Conservation (phyloP, 1,284 basidiomycete genomes). For the Phlebopus sp. region DNA sequence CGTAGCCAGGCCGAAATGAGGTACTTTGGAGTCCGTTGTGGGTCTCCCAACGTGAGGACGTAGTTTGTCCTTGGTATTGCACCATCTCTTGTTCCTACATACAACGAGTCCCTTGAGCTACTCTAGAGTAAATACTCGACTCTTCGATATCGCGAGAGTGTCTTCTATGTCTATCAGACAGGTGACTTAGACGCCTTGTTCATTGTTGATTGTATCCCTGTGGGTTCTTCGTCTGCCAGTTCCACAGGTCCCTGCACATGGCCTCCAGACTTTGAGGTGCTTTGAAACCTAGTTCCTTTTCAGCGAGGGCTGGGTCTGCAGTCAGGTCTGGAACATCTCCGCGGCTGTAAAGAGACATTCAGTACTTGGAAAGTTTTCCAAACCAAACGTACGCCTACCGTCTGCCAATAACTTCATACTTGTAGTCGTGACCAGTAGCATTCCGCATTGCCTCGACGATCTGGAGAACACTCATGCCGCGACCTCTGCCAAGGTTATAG, state of each 20-base stretch:
- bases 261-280: slow-evolving; percentile 79
- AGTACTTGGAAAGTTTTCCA: slow-evolving; percentile 5
- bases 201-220: slow-evolving; percentile 52
- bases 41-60: too few relatives aligned
- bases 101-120: too few relatives aligned
- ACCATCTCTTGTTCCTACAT: too few relatives aligned
- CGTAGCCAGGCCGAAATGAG: slow-evolving; percentile 38
- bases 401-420: slow-evolving; percentile 87
- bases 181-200: slow-evolving; percentile 13
- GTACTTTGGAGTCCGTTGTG: slow-evolving; percentile 33
- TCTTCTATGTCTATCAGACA: slow-evolving; percentile 15
- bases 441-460: slow-evolving; percentile 96
- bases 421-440: slow-evolving; percentile 86
- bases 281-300: slow-evolving; percentile 93
- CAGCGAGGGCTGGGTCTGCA: slow-evolving; percentile 88
- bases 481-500: slow-evolving; percentile 95
- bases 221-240: slow-evolving; percentile 87
- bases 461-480: slow-evolving; percentile 89
- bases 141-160: not conserved
- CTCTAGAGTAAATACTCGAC: slow-evolving; percentile 10
- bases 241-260: slow-evolving; percentile 94
- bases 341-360: slow-evolving; percentile 47
- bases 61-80: too few relatives aligned
- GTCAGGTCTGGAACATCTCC: slow-evolving; percentile 98
- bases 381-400: slow-evolving; percentile 52